Base-by-base conservation (phyloP, 2,329 filamentous ascomycete genomes). In the Alternaria ventricosa region DNA sequence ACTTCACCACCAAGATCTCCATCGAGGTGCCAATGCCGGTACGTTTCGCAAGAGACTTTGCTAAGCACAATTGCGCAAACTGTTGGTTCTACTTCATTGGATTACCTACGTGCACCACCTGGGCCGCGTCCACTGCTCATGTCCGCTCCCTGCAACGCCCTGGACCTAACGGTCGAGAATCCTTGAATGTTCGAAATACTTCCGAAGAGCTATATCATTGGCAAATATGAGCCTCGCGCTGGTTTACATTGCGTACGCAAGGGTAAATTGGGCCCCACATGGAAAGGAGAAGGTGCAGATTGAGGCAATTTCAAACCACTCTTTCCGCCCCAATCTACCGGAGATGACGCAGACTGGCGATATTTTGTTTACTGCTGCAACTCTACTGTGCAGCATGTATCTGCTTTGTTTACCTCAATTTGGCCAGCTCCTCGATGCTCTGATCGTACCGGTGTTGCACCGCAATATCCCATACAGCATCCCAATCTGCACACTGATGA, bases 401-500 rank as follows among this genome's bases (percentile, higher is more conserved):
- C 3, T 9, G 20, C 3, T 51, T 10, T 7, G 20, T 6, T 22
- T 23, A 49, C n/a, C 8, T 12, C 15, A 12, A 41, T 33, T 10
- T 13, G 27, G 46, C 22, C 12, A 45, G 10, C 47, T 43, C 53
- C 18, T 13, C 43, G 8, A 28, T n/a, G 20, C 13, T 27, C 23
- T 55, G 33, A 20, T 63, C 45, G 27, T 62, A 59, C 20, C 41
- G 44, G 22, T 43, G 44, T 13, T 46, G 10, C 5, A 46, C 22
- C 25, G 61, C 61, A 54, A 57, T 46, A 57, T 50, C 43, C 58
- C 54, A 61, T 43, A 64, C 20, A 5, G 54, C 6, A 25, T 57
- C 53, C 47, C 51, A 64, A 50, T 47, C 54, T 18, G 43, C 53
- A 49, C 58, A 64, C 20, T 28, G 51, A 30, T 64, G 58, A 5